Evolutionary conservation across 1,284 basidiomycete genomes (phyloP).

Genomic region (Puccinia brachypodii): DNA sequence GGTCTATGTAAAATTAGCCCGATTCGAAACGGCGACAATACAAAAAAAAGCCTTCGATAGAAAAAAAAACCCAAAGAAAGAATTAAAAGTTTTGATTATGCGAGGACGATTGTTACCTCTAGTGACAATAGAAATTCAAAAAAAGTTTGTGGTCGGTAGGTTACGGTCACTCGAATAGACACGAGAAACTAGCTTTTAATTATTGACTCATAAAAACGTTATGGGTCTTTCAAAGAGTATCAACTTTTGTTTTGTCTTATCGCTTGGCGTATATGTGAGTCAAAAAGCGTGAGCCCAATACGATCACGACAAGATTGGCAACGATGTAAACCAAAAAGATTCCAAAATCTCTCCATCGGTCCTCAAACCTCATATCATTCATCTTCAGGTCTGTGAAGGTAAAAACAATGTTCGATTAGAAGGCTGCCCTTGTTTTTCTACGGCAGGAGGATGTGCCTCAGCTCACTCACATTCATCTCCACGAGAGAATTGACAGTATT

Average conservation of each 20-base stretch:
- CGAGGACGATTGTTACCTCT: too few relatives aligned
- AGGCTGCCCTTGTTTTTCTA: neutral
- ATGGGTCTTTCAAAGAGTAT: too few relatives aligned
- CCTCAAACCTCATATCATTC: conserved; percentile 37
- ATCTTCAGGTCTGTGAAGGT: neutral
- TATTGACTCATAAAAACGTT: too few relatives aligned
- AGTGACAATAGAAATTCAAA: too few relatives aligned
- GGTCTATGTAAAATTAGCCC: too few relatives aligned
- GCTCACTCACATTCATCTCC: conserved; percentile 35
- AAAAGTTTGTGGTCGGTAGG: too few relatives aligned
- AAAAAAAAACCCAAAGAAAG: too few relatives aligned
- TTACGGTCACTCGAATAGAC: too few relatives aligned
- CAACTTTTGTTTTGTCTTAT: neutral
- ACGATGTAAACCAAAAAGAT: conserved; percentile 67
- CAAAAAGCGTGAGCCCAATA: conserved; percentile 53
- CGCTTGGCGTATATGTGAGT: conserved; percentile 46
- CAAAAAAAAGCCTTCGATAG: too few relatives aligned
- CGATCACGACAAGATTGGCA: conserved; percentile 61
- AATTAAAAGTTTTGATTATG: too few relatives aligned
- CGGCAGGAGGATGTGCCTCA: neutral
- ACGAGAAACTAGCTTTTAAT: too few relatives aligned
- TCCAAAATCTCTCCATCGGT: conserved; percentile 66
- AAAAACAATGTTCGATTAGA: conserved; percentile 48
- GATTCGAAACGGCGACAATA: too few relatives aligned
- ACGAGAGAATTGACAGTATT: conserved; percentile 68